These are phyloP conservation scores for Talaromyces ruber DNA, from an alignment of 495 filamentous ascomycete species.

Conservation along the genomic window DNA sequence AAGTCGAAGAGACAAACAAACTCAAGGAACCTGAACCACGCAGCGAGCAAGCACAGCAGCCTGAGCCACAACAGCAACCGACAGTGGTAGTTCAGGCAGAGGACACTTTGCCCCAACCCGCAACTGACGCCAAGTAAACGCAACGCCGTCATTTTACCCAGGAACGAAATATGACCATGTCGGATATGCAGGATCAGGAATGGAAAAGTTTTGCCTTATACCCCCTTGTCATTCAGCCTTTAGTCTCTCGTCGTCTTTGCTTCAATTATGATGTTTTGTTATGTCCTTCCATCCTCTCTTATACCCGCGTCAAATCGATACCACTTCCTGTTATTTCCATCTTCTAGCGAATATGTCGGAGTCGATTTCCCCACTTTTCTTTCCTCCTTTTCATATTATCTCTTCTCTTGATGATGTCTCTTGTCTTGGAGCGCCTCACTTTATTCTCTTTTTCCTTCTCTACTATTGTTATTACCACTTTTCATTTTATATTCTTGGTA, in stretches of 20 bases:
- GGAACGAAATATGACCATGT: not conserved
- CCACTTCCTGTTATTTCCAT: not conserved
- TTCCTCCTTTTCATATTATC: not conserved
- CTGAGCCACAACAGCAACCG: not conserved
- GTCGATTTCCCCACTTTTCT: not conserved
- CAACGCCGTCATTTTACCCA: not conserved
- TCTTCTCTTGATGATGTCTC: not conserved
- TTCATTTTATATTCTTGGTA: not conserved
- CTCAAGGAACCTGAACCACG: not conserved
- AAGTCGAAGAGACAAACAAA: not conserved
- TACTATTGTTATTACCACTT: not conserved
- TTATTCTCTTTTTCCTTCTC: not conserved
- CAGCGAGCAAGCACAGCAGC: not conserved
- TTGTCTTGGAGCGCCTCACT: not conserved
- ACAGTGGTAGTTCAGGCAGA: not conserved
- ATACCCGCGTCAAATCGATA: not conserved
- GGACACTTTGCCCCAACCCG: not conserved
- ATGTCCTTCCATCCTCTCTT: not conserved
- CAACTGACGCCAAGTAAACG: not conserved
- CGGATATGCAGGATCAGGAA: not conserved
- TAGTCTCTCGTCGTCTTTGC: not conserved
- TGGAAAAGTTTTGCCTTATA: constrained; percentile 1
- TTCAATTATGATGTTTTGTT: not conserved
- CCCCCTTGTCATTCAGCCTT: not conserved
- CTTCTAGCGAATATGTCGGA: not conserved